Conservation (phyloP, 768 basidiomycete species). For the Phylloporus rhodoxanthus region DNA sequence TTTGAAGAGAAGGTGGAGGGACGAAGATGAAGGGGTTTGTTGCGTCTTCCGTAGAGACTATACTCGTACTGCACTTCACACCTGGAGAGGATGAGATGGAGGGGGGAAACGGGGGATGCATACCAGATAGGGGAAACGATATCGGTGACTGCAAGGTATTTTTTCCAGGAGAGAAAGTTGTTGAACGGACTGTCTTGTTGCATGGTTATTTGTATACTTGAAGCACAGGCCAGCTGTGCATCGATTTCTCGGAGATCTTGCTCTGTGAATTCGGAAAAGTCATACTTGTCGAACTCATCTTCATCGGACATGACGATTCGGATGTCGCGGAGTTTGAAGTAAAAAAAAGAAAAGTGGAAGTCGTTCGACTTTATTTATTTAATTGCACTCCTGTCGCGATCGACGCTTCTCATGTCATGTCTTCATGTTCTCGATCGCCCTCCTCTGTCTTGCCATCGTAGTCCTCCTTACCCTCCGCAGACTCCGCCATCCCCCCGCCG, state of each 20-base stretch:
- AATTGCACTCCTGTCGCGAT: neutral
- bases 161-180: constrained; percentile 40
- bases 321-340: constrained; percentile 13
- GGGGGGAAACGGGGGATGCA: constrained; percentile 7
- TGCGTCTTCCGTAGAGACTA: constrained; percentile 54
- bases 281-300: constrained; percentile 43
- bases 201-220: constrained; percentile 31
- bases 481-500: neutral
- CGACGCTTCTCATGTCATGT: constrained; percentile 1
- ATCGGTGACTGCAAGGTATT: constrained; percentile 55
- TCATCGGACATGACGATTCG: constrained; percentile 19
- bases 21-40: constrained; percentile 42
- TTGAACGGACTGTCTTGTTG: constrained; percentile 34
- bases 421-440: constrained; percentile 1
- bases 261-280: constrained; percentile 51
- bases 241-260: constrained; percentile 46
- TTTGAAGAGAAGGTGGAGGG: constrained; percentile 52
- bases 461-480: neutral
- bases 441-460: constrained; percentile 7
- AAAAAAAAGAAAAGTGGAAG: constrained; percentile 7
- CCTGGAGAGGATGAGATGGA: constrained; percentile 36
- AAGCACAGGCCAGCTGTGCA: constrained; percentile 19
- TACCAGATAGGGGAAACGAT: constrained; percentile 59
- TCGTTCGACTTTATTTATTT: neutral
- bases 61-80: constrained; percentile 80